These are phyloP conservation scores for Pleurotus pulmonarius DNA, from an alignment of 768 basidiomycete genomes.

Conservation along the genomic window DNA sequence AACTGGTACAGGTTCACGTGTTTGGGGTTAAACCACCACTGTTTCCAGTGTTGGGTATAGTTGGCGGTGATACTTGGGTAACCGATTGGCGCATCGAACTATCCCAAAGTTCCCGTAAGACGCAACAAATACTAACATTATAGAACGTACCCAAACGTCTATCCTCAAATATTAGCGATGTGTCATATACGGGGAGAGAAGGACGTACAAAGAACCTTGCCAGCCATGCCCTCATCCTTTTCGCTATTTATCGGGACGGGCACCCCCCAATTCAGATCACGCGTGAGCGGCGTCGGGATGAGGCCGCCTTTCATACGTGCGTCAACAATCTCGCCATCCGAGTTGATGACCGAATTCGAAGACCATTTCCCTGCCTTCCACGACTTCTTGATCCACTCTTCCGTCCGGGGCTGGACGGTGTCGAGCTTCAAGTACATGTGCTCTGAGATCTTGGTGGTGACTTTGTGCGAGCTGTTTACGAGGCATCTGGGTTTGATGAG, in stretches of 20 bases:
- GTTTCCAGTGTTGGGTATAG: conserved; percentile 91
- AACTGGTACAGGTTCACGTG: conserved; percentile 94
- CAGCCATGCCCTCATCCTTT: conserved; percentile 80
- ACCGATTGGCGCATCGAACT: conserved; percentile 97
- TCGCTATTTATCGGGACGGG: conserved; percentile 80
- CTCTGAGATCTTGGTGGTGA: conserved; percentile 71
- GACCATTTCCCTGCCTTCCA: conserved; percentile 89
- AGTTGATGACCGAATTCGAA: conserved; percentile 85
- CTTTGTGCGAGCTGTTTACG: conserved; percentile 73
- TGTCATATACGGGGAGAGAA: not conserved
- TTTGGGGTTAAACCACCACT: conserved; percentile 94
- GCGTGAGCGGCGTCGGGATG: conserved; percentile 84
- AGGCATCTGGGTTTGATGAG: conserved; percentile 94
- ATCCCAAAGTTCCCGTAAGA: not conserved
- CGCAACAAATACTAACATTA: too few relatives aligned
- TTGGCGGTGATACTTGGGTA: conserved; percentile 97
- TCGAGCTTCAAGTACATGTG: conserved; percentile 94
- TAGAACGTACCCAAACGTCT: conserved; percentile 88
- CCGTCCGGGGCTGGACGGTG: conserved; percentile 72
- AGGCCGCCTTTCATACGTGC: conserved; percentile 83
- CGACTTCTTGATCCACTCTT: conserved; percentile 83
- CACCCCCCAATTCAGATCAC: conserved; percentile 96
- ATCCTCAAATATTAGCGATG: not conserved
- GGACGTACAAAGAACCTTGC: conserved; percentile 90
- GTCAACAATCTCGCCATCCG: conserved; percentile 85